Conservation (phyloP, 73 alveolate genomes). For the Symbiodinium natans region DNA sequence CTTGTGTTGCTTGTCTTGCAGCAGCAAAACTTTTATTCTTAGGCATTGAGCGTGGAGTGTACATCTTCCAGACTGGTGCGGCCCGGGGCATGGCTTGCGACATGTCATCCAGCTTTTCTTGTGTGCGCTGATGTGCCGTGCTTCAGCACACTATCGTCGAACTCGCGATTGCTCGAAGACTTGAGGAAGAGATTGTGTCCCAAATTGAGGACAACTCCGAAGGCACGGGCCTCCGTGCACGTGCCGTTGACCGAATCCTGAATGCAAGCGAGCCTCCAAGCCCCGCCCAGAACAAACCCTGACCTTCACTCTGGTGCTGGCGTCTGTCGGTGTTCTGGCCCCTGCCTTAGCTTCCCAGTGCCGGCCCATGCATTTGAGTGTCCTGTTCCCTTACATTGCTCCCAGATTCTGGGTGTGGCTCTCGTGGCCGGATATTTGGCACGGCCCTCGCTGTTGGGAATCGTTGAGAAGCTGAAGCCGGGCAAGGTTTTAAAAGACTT, state of each 20-base stretch:
- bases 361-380: too few species aligned
- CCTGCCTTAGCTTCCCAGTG: neutral
- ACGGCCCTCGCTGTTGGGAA: neutral
- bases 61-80: constrained; percentile 63
- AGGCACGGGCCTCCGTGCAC: neutral
- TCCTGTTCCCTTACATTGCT: neutral
- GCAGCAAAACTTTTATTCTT: neutral
- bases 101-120: neutral
- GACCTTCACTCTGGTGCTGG: neutral
- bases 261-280: too few species aligned
- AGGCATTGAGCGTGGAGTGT: constrained; percentile 38
- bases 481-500: neutral
- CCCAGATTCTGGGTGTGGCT: neutral
- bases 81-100: neutral
- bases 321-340: neutral
- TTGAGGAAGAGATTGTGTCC: constrained; percentile 22
- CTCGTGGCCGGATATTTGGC: neutral
- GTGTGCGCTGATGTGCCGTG: too few species aligned
- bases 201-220: constrained; percentile 9
- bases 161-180: neutral
- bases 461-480: neutral
- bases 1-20: neutral
- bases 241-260: neutral
- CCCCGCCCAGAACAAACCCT: neutral
- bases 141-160: too few species aligned